phyloP scores from a whole-genome alignment of 1,139 yeast species.

The Hemisphaericaspora xylofermentans region DNA sequence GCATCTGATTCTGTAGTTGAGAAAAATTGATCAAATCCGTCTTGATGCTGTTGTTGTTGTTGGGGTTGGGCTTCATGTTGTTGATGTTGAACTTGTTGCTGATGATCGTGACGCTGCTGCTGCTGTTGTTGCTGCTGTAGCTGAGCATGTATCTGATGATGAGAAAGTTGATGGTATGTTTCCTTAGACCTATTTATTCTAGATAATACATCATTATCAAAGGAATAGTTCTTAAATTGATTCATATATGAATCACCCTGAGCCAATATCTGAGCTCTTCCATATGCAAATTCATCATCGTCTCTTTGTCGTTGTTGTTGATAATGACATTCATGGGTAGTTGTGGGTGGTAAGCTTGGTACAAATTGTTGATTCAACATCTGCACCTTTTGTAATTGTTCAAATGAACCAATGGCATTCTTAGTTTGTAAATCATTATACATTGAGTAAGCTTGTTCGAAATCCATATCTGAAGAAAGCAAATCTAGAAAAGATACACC shows the following conservation, averaged over 20 bases:
- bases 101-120: not conserved
- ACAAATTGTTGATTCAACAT: constrained; percentile 24
- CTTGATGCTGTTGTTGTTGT: constrained; percentile 12
- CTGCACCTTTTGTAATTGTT: constrained; percentile 42
- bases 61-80: not conserved
- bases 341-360: constrained; percentile 9
- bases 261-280: constrained; percentile 14
- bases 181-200: not conserved
- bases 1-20: constrained; percentile 47
- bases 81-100: constrained; percentile 5
- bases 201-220: not conserved
- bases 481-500: constrained; percentile 23
- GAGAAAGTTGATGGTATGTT: constrained; percentile 2
- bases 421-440: constrained; percentile 43
- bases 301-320: constrained; percentile 1
- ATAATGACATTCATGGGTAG: not conserved
- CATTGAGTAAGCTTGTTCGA: constrained; percentile 48
- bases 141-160: constrained; percentile 10
- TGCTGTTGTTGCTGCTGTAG: constrained; percentile 17
- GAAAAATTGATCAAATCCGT: constrained; percentile 45
- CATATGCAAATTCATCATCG: constrained; percentile 13
- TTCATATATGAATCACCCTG: constrained; percentile 5
- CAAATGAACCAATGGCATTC: constrained; percentile 35
- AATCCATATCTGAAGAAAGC: constrained; percentile 45
- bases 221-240: constrained; percentile 1